Evolutionary conservation across 208 protist species (phyloP).

Genomic region (Trypanosoma lewisi): DNA sequence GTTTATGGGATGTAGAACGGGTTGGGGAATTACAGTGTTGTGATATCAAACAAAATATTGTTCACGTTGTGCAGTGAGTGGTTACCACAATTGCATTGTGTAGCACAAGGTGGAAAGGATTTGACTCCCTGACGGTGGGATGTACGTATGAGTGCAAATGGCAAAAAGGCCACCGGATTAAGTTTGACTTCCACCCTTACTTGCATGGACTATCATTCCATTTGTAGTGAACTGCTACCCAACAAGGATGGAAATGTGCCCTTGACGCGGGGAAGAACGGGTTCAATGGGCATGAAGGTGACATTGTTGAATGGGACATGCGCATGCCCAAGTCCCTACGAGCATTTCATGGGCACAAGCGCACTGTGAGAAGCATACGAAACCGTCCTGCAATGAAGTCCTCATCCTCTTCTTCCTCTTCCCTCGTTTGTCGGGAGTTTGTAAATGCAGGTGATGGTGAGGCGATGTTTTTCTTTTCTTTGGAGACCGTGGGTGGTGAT

Average conservation of each 20-base stretch:
- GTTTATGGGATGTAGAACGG: constrained; percentile 63
- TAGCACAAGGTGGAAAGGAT: constrained; percentile 73
- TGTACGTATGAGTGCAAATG: constrained; percentile 38
- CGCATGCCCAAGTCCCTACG: constrained; percentile 46
- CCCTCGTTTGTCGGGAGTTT: constrained; percentile 28
- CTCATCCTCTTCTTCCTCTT: too few species aligned
- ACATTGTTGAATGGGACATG: constrained; percentile 71
- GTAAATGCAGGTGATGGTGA: constrained; percentile 57
- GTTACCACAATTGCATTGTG: constrained; percentile 48
- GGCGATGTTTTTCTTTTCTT: constrained; percentile 48
- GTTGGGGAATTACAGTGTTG: constrained; percentile 54
- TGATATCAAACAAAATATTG: constrained; percentile 73
- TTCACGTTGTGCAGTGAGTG: constrained; percentile 68
- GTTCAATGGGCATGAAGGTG: constrained; percentile 60
- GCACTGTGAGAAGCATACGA: constrained; percentile 44
- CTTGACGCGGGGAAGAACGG: constrained; percentile 74
- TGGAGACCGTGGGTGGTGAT: constrained; percentile 21
- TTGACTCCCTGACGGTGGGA: constrained; percentile 70
- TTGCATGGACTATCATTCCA: constrained; percentile 64
- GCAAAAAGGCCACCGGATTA: constrained; percentile 27
- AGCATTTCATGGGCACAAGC: constrained; percentile 45
- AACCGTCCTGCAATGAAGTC: constrained; percentile 23
- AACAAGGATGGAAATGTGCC: constrained; percentile 18
- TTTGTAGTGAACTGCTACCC: constrained; percentile 44
- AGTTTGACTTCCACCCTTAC: constrained; percentile 45